Base-by-base conservation (phyloP, 768 basidiomycete species). In the Suillus subluteus region DNA sequence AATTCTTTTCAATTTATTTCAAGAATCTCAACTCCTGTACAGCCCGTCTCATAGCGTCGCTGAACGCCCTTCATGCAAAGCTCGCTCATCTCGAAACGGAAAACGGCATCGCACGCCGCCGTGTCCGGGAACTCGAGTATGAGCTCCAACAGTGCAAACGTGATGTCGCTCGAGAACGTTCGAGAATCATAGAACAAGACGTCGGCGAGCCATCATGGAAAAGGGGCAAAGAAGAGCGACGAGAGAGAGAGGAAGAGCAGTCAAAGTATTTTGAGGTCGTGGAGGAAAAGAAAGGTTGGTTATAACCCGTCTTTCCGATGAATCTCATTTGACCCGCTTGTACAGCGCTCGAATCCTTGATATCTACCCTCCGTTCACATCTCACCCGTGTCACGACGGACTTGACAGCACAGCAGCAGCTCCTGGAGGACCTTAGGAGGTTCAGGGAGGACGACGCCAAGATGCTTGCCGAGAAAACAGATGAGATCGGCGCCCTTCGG, bases 81-180 rank as follows among this genome's bases (percentile, higher is more conserved):
- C 81, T 97, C 11, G 82, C 87, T 18, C 84, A 89, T 46, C 84
- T 96, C 4, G 92, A 96, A 71, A 84, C 87, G 0, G 93, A 97
- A 73, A 96, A 96, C 70, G 82, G 88, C 5, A 85, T 93, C 11
- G 95, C 94, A 6, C 84, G 93, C 2, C 82, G 91, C 32, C 84
- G 95, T 21, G 92, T 98, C n/a, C 80, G 88, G 44, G 95, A 97
- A 73, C 83, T 98, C 3, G 96, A 98, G 77, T 81, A 84, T 64
- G 96, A 97, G 74, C 83, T 98, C 7, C 94, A 97, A 68, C 85
- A 86, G 16, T 92, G 92, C 69, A 93, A 91, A 73, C 83, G 85
- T n/a, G 91, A 96, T 55, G 90, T 92, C 3, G 85, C 83, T 1
- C 80, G 82, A 64, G 92, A 95, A 73, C 84, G 91, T 16, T 88